Percentiles rank a stretch among this genome's conserved stretches.
Conservation (phyloP, 352 stramenopile genomes). For the Globisporangium radiosum region DNA sequence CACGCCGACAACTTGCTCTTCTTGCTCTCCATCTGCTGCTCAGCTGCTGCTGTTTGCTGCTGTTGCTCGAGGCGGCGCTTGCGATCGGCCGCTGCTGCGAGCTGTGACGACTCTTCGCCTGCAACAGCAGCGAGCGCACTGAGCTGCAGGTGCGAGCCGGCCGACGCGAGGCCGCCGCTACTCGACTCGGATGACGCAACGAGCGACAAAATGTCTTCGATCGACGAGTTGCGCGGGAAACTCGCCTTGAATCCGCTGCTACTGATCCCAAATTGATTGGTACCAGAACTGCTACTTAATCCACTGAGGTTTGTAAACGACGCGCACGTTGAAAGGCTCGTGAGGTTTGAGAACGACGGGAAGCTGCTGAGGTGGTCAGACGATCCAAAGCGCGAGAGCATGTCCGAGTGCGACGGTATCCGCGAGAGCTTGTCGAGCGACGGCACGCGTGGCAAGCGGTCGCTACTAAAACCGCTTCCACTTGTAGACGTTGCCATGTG, state of each 20-base stretch:
- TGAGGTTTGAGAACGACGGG: conserved; percentile 72
- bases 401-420: conserved; percentile 53
- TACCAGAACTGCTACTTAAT: conserved; percentile 17
- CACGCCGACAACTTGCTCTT: conserved; percentile 53
- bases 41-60: background rate
- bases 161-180: conserved; percentile 30
- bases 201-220: conserved; percentile 83
- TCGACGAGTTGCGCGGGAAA: conserved; percentile 81
- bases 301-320: conserved; percentile 75
- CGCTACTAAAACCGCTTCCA: no score
- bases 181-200: conserved; percentile 73
- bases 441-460: conserved; percentile 30
- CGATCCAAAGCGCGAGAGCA: conserved; percentile 63
- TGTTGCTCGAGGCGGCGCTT: conserved; percentile 45
- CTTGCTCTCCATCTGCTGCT: conserved; percentile 30
- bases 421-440: conserved; percentile 62
- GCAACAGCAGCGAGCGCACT: conserved; percentile 59
- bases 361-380: conserved; percentile 69
- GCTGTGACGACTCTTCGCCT: conserved; percentile 52
- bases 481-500: background rate
- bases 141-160: conserved; percentile 57
- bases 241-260: conserved; percentile 31
- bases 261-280: background rate
- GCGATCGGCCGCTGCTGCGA: conserved; percentile 35
- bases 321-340: conserved; percentile 46